Evolutionary conservation across 2,329 filamentous ascomycete genomes (phyloP), one percentile per base, ranked within the genome.

Genomic region (Phaeoacremonium minimum): DNA sequence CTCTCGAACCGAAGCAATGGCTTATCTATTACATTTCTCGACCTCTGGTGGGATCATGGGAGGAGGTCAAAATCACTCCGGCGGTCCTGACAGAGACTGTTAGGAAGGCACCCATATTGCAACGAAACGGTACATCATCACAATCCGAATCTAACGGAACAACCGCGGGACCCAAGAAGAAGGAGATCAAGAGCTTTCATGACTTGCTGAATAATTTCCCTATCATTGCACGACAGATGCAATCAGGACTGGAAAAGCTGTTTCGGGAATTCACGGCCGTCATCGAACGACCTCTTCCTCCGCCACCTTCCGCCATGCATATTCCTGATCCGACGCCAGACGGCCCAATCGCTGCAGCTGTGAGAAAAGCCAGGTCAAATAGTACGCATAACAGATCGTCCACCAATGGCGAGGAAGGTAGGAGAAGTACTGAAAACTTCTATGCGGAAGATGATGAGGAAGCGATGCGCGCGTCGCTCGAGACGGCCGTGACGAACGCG

Each of bases 181-280:
- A 95, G 61, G 87, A 95, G 41, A 85, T 98, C 56, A 88, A 83
- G 61, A 87, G 78, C 20, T 98, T 98, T 56, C 83, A 85, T 42
- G 93, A 97, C 46, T 73, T 98, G 12, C 72, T 98, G 29, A 86
- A 87, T 47, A 81, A 89, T 49, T 98, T 97, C 47, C 93, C 93
- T 2, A 86, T 95, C 77, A 97, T 98, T 50, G 89, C 90, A 16
- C 78, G 87, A 41, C 93, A 98, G 60, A 95, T 98, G 89, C 89
- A 96, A 50, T 78, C 84, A 3, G 93, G 93, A 0, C 64, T 98
- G 20, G 91, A 98, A 53, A 83, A 83, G 51, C 66, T 97, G 17
- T 95, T 97, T 54, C 81, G 84, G 42, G 90, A 97, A 49, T 97
- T 98, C 57, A 83, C 80, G 6, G 79, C 79, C 30, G 85, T 91